Conservation (phyloP, 202 grass and related monocot species). For the Digitaria exilis region DNA sequence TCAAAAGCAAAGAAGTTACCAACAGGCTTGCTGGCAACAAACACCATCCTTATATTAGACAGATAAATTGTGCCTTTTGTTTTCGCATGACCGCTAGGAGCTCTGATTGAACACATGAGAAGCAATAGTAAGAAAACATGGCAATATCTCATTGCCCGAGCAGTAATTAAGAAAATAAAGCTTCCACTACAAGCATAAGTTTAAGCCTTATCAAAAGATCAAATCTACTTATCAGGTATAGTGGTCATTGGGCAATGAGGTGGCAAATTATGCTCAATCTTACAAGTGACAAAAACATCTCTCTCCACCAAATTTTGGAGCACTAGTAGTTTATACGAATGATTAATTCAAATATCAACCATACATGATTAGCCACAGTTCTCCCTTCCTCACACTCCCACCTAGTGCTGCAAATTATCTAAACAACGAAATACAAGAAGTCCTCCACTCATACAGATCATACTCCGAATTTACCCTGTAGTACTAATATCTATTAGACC, state of each 20-base stretch:
- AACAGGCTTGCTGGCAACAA: slow-evolving; percentile 83
- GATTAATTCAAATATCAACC: not conserved
- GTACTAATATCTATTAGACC: not conserved
- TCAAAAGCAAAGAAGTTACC: slow-evolving; percentile 91
- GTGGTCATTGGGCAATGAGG: not conserved
- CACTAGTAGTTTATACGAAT: not conserved
- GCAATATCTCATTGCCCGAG: not conserved
- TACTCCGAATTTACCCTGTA: too few relatives aligned
- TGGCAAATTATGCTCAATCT: not conserved
- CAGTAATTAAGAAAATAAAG: not conserved
- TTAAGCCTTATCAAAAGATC: not conserved
- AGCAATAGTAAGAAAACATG: not conserved
- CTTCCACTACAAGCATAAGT: not conserved
- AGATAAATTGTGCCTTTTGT: slow-evolving; percentile 93
- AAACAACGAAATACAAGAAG: not conserved
- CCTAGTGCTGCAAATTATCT: not conserved
- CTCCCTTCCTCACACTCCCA: not conserved
- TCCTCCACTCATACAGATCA: not conserved
- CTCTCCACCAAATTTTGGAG: too few relatives aligned
- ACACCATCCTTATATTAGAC: slow-evolving; percentile 96
- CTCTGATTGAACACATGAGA: slow-evolving; percentile 54
- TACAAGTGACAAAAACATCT: not conserved
- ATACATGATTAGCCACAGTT: not conserved
- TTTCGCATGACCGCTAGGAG: slow-evolving; percentile 65
- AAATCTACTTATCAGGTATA: not conserved